Evolutionary conservation across 768 basidiomycete species (phyloP).

Genomic region (Suillus occidentalis): DNA sequence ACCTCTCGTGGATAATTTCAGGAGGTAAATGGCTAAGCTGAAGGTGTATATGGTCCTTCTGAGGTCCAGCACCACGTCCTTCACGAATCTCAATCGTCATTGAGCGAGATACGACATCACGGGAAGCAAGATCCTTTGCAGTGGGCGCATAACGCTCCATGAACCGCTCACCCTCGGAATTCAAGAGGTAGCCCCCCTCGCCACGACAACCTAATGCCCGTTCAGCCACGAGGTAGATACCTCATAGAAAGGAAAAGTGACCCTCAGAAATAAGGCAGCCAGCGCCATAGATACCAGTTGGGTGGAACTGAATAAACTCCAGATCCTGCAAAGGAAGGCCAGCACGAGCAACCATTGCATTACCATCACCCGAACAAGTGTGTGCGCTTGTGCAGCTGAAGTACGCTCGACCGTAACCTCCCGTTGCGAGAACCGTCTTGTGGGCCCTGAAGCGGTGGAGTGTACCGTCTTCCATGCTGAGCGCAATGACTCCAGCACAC

Average conservation of each 20-base stretch:
- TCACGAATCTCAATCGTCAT: conserved; percentile 99
- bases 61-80: conserved; percentile 97
- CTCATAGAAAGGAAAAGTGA: conserved; percentile 28
- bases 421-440: conserved; percentile 97
- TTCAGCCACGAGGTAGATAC: conserved; percentile 5
- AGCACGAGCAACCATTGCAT: conserved; percentile 97
- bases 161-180: conserved; percentile 98
- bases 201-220: conserved; percentile 82
- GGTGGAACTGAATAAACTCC: conserved; percentile 99
- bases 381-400: conserved; percentile 99
- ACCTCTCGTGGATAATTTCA: conserved; percentile 91
- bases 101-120: conserved; percentile 98
- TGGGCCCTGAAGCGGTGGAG: conserved; percentile 97
- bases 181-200: conserved; percentile 97
- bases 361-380: conserved; percentile 98
- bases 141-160: conserved; percentile 99
- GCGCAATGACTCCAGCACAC: conserved; percentile 97
- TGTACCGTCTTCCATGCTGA: conserved; percentile 99
- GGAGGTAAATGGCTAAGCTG: conserved; percentile 97
- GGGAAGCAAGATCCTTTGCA: conserved; percentile 98
- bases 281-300: conserved; percentile 98
- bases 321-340: conserved; percentile 95
- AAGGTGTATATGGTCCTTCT: conserved; percentile 95
- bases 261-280: conserved; percentile 99
- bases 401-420: conserved; percentile 97